phyloP scores from a whole-genome alignment of 2,329 filamentous ascomycete species.

The Endothia cerciana region DNA sequence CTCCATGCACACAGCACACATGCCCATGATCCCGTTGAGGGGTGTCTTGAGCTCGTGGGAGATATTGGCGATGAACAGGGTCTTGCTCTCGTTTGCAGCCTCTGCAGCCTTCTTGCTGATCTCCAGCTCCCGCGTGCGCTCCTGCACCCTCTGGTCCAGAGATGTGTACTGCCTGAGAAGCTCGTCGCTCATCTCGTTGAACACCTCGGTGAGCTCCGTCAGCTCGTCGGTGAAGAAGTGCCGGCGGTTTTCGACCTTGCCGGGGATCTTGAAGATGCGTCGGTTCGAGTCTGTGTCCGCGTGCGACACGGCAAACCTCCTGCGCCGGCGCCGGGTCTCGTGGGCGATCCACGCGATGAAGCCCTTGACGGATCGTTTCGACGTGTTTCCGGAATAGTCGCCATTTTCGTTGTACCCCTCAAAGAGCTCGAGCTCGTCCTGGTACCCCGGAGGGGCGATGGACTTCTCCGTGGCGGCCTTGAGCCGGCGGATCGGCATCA shows the following conservation, averaged over 20 bases:
- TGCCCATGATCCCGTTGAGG: conserved; percentile 91
- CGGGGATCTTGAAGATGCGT: conserved; percentile 79
- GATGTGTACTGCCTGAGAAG: conserved; percentile 83
- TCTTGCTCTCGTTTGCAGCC: conserved; percentile 96
- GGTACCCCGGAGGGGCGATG: conserved; percentile 66
- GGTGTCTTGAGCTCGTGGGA: conserved; percentile 88
- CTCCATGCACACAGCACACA: conserved; percentile 92
- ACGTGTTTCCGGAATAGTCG: conserved; percentile 46
- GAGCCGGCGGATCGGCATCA: conserved; percentile 77
- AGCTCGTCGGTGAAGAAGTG: conserved; percentile 81
- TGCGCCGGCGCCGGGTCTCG: conserved; percentile 39
- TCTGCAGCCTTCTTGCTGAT: conserved; percentile 90
- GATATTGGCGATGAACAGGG: conserved; percentile 95
- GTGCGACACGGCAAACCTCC: conserved; percentile 35
- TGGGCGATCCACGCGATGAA: conserved; percentile 44
- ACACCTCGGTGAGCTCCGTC: conserved; percentile 81
- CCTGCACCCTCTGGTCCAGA: conserved; percentile 81
- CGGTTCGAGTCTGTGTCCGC: conserved; percentile 46
- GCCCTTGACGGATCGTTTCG: conserved; percentile 50
- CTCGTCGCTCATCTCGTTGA: conserved; percentile 94
- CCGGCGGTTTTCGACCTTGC: conserved; percentile 75
- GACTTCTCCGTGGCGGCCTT: conserved; percentile 76
- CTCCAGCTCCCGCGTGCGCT: conserved; percentile 82
- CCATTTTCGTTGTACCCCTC: conserved; percentile 53
- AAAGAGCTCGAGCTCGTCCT: conserved; percentile 47